Evolutionary conservation across 495 filamentous ascomycete species (phyloP), one percentile per base, ranked within the genome.

Genomic region (Letharia columbiana): DNA sequence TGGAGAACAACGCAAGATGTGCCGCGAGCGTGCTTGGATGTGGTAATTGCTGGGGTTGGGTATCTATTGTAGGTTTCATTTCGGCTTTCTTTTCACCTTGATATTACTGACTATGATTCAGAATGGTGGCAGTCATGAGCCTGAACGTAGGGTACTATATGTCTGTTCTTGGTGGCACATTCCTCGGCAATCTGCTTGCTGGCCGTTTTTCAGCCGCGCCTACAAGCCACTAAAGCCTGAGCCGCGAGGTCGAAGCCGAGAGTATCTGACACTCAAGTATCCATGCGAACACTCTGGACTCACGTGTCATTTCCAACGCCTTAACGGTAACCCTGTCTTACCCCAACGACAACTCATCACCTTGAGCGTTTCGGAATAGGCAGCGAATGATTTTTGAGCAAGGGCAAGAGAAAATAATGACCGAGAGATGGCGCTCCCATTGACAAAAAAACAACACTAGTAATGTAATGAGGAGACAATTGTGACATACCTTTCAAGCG

Each of bases 111-210:
- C 66, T 50, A 64, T 68, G 10, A 52, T 66, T 39, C 39, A 98
- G 93, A 61, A 98, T 98, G 93, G 79, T 98, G 77, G 92, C 90
- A n/a, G 90, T 96, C 70, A 98, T 98, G 93, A 94, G 91, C 5
- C 84, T 93, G 84, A 98, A 98, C 71, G 84, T 97, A 56, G 93
- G 93, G n/a, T 98, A 96, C 72, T 97, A 96, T 77, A 77, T 92
- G 37, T 91, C 92, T 2, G 83, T 96, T 1, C 83, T 98, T 33
- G 89, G 78, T 9, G 93, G 93, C 9, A 82, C 86, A 3, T 96
- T 96, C 73, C 70, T 94, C 6, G 93, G 93, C 18, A 93, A 93
- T 75, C 77, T 98, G 45, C 82, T 84, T 0, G 80, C 92, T 60
- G 92, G 92, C 17, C 80, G 92, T 3, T 47, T 37, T 3, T 11